phyloP scores from a whole-genome alignment of 441 rosid genomes.

The Geranium incanum region DNA sequence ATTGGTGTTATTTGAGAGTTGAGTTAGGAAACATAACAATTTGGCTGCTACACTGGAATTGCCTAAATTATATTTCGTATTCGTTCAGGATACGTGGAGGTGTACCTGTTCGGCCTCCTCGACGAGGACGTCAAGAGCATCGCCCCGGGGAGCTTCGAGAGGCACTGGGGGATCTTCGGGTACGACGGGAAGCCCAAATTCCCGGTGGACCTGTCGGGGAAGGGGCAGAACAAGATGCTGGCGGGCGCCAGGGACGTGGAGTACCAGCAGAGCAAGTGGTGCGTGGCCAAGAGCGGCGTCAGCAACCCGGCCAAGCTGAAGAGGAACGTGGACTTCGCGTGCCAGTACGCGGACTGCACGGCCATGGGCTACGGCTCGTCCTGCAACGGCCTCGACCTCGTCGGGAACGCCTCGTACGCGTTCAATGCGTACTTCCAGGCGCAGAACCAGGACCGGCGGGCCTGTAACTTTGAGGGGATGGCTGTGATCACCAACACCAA shows the following conservation, averaged over 20 bases:
- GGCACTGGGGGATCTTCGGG: conserved; percentile 85
- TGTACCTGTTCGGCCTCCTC: conserved; percentile 64
- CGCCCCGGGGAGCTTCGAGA: conserved; percentile 80
- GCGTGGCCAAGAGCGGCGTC: conserved; percentile 58
- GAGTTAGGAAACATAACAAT: too few species aligned
- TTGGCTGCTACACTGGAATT: too few species aligned
- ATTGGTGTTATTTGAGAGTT: too few species aligned
- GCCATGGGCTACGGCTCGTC: conserved; percentile 75
- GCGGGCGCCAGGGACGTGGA: conserved; percentile 49
- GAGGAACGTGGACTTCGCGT: conserved; percentile 57
- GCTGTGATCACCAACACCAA: conserved; percentile 47
- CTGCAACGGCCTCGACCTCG: conserved; percentile 55
- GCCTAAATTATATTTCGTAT: too few species aligned
- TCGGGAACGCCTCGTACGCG: conserved; percentile 77
- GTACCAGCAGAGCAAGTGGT: conserved; percentile 60
- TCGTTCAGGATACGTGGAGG: conserved; percentile 42
- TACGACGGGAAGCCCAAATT: conserved; percentile 86
- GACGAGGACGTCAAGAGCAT: conserved; percentile 83
- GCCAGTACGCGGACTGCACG: conserved; percentile 69
- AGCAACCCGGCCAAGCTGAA: conserved; percentile 49
- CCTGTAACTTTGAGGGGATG: conserved; percentile 72
- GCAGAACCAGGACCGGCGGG: conserved; percentile 55
- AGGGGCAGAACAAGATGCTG: conserved; percentile 52
- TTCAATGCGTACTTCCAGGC: conserved; percentile 89
- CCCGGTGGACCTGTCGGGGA: conserved; percentile 50